Evolutionary conservation across 805 yeast species (phyloP).

Genomic region (Maudiozyma bulderi): DNA sequence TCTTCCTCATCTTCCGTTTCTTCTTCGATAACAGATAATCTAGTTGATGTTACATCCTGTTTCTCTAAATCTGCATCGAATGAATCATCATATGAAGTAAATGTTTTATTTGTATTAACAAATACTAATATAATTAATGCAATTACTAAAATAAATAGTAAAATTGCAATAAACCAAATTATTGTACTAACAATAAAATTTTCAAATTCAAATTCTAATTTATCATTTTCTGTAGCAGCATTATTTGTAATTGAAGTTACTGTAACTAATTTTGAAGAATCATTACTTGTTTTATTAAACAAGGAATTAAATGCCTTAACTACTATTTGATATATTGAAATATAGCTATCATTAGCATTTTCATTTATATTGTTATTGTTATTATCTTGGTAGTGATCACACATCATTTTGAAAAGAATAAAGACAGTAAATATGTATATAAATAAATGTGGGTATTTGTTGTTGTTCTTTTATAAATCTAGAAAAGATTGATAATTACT

Average conservation of each 20-base stretch:
- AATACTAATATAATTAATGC: background rate
- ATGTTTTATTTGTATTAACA: background rate
- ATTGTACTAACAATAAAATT: background rate
- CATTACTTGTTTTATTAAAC: no score
- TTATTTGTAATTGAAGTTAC: background rate
- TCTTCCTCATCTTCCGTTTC: background rate
- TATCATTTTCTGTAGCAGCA: background rate
- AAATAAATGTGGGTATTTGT: background rate
- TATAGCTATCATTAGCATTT: background rate
- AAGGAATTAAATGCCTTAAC: background rate
- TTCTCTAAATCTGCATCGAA: background rate
- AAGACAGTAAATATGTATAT: no score
- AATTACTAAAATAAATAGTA: background rate
- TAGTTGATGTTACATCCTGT: background rate
- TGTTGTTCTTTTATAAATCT: background rate
- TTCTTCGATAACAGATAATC: background rate
- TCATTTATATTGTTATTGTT: background rate
- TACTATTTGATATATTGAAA: background rate
- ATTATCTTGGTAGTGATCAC: background rate
- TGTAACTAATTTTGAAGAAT: background rate
- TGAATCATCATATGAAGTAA: background rate
- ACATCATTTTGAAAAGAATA: background rate
- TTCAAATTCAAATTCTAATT: constrained; percentile 1
- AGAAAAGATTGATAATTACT: no score
- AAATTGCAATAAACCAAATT: background rate